Conservation (phyloP, 2,329 filamentous ascomycete species). For the Colletotrichum costaricense region DNA sequence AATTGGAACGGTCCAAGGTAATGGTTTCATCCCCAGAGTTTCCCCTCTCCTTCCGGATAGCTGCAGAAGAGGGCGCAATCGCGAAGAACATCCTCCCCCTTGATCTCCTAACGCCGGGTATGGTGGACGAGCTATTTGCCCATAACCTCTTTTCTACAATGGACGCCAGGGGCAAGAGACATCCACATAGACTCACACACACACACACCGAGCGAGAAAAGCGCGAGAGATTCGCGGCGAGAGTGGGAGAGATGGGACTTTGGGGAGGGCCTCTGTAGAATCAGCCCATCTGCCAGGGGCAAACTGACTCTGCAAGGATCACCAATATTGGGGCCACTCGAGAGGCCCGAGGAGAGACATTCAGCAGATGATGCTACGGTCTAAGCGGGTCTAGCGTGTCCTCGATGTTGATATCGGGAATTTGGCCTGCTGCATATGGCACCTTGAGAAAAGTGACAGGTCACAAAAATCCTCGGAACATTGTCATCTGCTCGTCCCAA, state of each 20-base stretch:
- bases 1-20: not conserved
- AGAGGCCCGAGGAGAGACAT: slow-evolving; percentile 26
- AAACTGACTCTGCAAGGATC: slow-evolving; percentile 29
- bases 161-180: slow-evolving; percentile 3
- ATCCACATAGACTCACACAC: not conserved
- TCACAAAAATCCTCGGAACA: slow-evolving; percentile 1
- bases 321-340: slow-evolving; percentile 27
- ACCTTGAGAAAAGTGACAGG: slow-evolving; percentile 12
- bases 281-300: slow-evolving; percentile 22
- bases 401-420: slow-evolving; percentile 1
- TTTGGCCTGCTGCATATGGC: slow-evolving; percentile 9
- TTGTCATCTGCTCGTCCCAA: slow-evolving; percentile 20
- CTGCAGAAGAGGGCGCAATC: not conserved
- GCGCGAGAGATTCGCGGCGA: too few species aligned
- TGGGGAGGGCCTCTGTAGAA: slow-evolving; percentile 13
- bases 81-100: not conserved
- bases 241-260: not conserved
- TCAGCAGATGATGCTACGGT: slow-evolving; percentile 1
- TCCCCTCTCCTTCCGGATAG: not conserved
- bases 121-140: slow-evolving; percentile 7
- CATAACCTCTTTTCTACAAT: not conserved
- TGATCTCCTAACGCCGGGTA: slow-evolving; percentile 5
- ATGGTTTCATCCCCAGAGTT: not conserved
- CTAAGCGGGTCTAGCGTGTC: slow-evolving; percentile 14
- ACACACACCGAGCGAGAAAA: not conserved